These are phyloP conservation scores for Eucalyptus grandis DNA, from an alignment of 345 rosid genomes.

Conservation along the genomic window DNA sequence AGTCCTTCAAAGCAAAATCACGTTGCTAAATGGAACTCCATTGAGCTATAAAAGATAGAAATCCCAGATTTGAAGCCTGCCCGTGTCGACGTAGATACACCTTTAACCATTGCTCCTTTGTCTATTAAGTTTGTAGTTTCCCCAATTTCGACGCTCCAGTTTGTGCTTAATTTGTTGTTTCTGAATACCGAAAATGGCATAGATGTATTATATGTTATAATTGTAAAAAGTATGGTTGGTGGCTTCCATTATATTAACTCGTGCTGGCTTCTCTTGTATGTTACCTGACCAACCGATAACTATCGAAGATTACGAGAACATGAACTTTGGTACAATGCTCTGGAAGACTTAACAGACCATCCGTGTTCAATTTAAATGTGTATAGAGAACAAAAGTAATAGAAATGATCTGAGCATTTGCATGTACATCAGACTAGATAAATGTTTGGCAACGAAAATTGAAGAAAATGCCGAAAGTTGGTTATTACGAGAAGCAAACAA, in stretches of 20 bases:
- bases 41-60: slow-evolving; percentile 31
- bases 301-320: background rate
- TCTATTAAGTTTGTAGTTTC: slow-evolving; percentile 75
- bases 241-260: background rate
- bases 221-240: background rate
- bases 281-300: background rate
- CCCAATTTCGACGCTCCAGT: slow-evolving; percentile 81
- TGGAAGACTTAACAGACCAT: background rate
- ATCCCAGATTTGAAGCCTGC: slow-evolving; percentile 71
- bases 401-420: background rate
- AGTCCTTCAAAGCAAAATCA: slow-evolving; percentile 40
- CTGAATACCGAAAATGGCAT: background rate
- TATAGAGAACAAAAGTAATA: background rate
- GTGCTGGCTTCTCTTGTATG: background rate
- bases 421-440: background rate
- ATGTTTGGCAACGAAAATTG: background rate
- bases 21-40: slow-evolving; percentile 73
- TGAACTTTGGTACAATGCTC: background rate
- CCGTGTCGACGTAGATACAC: slow-evolving; percentile 25
- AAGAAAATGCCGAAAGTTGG: background rate
- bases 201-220: background rate
- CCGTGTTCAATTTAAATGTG: background rate
- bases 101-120: slow-evolving; percentile 39
- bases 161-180: slow-evolving; percentile 20
- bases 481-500: background rate